phyloP scores from a whole-genome alignment of 176 grass and related monocot species.

The Typha latifolia region DNA sequence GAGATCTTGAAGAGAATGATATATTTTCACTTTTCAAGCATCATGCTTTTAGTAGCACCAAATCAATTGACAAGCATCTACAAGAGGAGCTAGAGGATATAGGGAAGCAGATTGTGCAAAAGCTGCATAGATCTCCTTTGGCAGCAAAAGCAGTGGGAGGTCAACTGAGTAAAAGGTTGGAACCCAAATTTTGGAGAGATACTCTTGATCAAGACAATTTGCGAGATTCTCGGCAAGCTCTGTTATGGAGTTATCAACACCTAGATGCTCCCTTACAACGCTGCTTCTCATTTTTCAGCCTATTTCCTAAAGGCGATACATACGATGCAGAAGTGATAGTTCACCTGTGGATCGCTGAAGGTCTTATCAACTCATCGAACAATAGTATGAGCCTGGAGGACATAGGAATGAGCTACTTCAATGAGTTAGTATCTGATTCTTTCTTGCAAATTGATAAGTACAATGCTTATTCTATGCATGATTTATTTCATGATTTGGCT shows the following conservation, averaged over 20 bases:
- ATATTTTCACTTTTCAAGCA: constrained; percentile 18
- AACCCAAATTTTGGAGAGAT: constrained; percentile 1
- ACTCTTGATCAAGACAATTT: constrained; percentile 12
- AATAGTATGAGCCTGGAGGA: not conserved
- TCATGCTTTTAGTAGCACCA: constrained; percentile 19
- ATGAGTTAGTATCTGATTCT: constrained; percentile 4
- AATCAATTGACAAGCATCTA: not conserved
- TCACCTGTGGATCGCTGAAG: no score
- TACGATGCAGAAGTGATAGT: no score
- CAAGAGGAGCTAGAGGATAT: constrained; percentile 5
- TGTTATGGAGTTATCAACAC: constrained; percentile 29
- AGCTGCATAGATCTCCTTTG: constrained; percentile 12
- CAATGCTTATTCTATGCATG: not conserved
- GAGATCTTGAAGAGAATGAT: not conserved
- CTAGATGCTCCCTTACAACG: not conserved
- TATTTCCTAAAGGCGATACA: constrained; percentile 16
- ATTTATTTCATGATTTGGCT: constrained; percentile 26
- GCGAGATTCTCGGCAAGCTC: no score
- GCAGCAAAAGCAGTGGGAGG: constrained; percentile 22
- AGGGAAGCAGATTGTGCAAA: constrained; percentile 13
- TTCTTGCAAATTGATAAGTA: not conserved
- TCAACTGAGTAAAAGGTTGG: not conserved
- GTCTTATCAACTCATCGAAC: no score
- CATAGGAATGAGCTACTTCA: constrained; percentile 18
- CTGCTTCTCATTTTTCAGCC: constrained; percentile 24